Conservation (phyloP, 306 rosid species). For the barrel medic (Medicago truncatula) region MtrunA17r5.0-ANR NC_053043.1:790001-790500, state of each 20-base stretch:
- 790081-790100: conserved; percentile 82
- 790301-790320: conserved; percentile 93
- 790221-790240: conserved; percentile 91
- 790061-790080: conserved; percentile 96
- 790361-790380: conserved; percentile 88
- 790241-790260: conserved; percentile 84
- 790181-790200: conserved; percentile 66
- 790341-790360: conserved; percentile 99
- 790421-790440: conserved; percentile 79
- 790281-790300: conserved; percentile 94
- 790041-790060: conserved; percentile 97
- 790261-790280: conserved; percentile 83
- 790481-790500: conserved; percentile 85
- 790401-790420: conserved; percentile 94
- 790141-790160: conserved; percentile 68
- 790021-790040: conserved; percentile 95
- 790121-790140: conserved; percentile 67
- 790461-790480: conserved; percentile 96
- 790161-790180: conserved; percentile 58
- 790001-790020: conserved; percentile 94
- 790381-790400: conserved; percentile 98
- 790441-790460: conserved; percentile 93
- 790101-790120: conserved; percentile 89
- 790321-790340: conserved; percentile 96
- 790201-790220: conserved; percentile 66